Conservation (phyloP, 495 filamentous ascomycete genomes). For the Umbilicaria muhlenbergii region DNA sequence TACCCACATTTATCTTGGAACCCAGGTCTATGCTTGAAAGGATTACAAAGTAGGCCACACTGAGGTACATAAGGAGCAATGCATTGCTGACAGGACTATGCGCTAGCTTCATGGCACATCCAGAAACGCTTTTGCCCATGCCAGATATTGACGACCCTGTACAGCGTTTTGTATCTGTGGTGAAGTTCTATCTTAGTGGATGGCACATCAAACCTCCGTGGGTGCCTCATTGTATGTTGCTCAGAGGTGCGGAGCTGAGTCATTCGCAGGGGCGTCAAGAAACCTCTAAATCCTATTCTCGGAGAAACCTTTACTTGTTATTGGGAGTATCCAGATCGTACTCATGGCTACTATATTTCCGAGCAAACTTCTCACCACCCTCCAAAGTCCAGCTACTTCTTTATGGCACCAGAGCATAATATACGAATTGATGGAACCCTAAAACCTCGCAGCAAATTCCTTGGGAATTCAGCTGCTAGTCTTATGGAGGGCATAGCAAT, state of each 20-base stretch:
- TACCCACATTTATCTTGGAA: slow-evolving; percentile 97
- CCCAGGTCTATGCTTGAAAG: slow-evolving; percentile 95
- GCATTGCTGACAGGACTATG: neutral
- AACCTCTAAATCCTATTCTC: slow-evolving; percentile 91
- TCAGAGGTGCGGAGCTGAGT: slow-evolving; percentile 10
- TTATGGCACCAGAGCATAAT: slow-evolving; percentile 88
- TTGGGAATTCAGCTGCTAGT: slow-evolving; percentile 94
- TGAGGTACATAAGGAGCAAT: neutral
- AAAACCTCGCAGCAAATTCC: slow-evolving; percentile 90
- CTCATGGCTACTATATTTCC: slow-evolving; percentile 83
- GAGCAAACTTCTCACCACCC: slow-evolving; percentile 96
- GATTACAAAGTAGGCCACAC: slow-evolving; percentile 72
- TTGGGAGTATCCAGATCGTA: slow-evolving; percentile 83
- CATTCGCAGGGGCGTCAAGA: slow-evolving; percentile 76
- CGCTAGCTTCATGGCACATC: slow-evolving; percentile 95
- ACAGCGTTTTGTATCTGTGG: slow-evolving; percentile 79
- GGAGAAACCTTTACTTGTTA: slow-evolving; percentile 91
- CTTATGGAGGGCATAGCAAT: slow-evolving; percentile 96
- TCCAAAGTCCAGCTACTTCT: slow-evolving; percentile 97
- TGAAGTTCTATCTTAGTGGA: slow-evolving; percentile 95
- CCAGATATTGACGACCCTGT: slow-evolving; percentile 77
- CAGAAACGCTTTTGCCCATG: slow-evolving; percentile 85
- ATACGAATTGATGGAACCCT: slow-evolving; percentile 93
- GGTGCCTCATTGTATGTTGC: slow-evolving; percentile 17
- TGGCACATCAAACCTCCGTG: slow-evolving; percentile 99